These are phyloP conservation scores for Phalaenopsis equestris DNA, from an alignment of 106 monocot genomes.

Conservation along the genomic window DNA sequence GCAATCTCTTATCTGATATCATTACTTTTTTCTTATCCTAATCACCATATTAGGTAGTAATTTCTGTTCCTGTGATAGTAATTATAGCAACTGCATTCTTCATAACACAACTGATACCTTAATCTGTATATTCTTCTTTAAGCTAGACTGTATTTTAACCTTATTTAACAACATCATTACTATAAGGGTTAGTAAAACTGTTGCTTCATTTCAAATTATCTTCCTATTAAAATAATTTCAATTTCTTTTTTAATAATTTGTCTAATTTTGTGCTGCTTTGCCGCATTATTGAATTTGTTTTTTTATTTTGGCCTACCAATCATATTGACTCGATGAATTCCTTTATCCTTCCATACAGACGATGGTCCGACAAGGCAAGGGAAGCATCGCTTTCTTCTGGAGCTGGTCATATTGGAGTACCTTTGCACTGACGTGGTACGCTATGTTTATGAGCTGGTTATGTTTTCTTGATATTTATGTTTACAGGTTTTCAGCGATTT, in stretches of 20 bases:
- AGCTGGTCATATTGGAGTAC: constrained; percentile 99
- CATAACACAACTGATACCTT: neutral
- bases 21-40: too few species aligned
- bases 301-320: neutral
- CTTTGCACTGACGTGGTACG: constrained; percentile 91
- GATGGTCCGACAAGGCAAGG: constrained; percentile 61
- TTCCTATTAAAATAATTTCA: neutral
- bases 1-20: too few species aligned
- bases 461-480: neutral
- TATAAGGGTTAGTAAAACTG: neutral
- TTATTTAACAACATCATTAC: neutral
- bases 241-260: neutral
- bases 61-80: too few species aligned
- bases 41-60: too few species aligned
- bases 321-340: neutral
- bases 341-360: constrained; percentile 23
- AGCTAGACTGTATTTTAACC: neutral
- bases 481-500: neutral
- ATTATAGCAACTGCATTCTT: too few species aligned
- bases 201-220: neutral
- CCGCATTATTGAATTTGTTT: neutral
- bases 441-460: neutral
- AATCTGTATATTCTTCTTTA: neutral
- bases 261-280: neutral
- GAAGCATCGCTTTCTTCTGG: constrained; percentile 94